Base-by-base conservation (phyloP, 2,329 filamentous ascomycete species). In the Chalara sp. region DNA sequence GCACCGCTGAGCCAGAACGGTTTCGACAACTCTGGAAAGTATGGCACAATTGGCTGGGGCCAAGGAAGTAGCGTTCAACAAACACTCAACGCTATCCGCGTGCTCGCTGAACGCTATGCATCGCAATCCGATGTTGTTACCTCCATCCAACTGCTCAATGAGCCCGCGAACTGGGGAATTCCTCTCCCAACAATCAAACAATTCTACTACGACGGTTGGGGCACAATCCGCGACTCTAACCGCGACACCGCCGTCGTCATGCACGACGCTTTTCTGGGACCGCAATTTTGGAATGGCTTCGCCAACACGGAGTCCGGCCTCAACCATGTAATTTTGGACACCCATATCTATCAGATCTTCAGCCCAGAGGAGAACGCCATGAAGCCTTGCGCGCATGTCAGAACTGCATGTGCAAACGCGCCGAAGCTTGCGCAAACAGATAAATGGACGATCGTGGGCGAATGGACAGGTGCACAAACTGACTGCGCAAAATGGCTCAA, bases 1-100 rank as follows among this genome's bases (percentile, higher is more conserved):
- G 79, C 80, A 32, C 78, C 80, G 13, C 75, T 75, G 6, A 83
- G 79, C 6, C 82, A 86, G 59, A 85, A 85, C 54, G 82, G 82
- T 4, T 85, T 84, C 61, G 82, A 86, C 65, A 86, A 85, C 67
- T 81, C 76, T 49, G 83, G 83, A 44, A 71, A 69, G 43, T 67
- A 69, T 13, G 76, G 75, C 5, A 43, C 56, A 5, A 67, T 79
- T 21, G 61, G 65, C 7, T 79, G 75, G 74, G 71, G 71, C 55
- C 63, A 65, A 8, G 75, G 74, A 32, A 63, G 73, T 41, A 70
- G 68, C 50, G 60, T 70, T 6, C 41, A 61, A 6, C 56, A 63
- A 5, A 70, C 67, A 32, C 61, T 69, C n/a, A 53, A 50, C 5
- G 67, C 72, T 10, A 66, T 74, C 40, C 51, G 64, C 47, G 64